Conservation (phyloP, 2,329 filamentous ascomycete genomes). For the Penicillium sp. region DNA sequence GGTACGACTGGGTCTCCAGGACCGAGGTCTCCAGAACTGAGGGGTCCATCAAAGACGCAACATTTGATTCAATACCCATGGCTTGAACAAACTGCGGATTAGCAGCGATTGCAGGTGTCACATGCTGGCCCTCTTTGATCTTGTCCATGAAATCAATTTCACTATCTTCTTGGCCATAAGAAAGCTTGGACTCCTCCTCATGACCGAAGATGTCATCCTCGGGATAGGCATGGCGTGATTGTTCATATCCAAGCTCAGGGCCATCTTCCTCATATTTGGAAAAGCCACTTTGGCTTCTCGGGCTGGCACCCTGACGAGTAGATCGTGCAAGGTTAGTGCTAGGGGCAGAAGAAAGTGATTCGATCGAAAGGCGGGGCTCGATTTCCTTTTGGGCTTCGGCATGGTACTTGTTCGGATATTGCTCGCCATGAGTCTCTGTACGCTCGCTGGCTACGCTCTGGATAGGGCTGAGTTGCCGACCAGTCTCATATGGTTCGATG, state of each 20-base stretch:
- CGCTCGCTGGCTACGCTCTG: constrained; percentile 89
- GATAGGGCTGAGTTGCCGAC: constrained; percentile 79
- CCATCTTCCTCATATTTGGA: constrained; percentile 42
- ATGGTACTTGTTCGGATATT: constrained; percentile 8
- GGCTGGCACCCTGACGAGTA: constrained; percentile 54
- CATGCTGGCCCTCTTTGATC: constrained; percentile 65
- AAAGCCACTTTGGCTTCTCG: constrained; percentile 52
- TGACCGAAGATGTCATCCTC: constrained; percentile 29
- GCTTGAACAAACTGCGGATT: constrained; percentile 77
- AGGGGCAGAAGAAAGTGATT: constrained; percentile 58
- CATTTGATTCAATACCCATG: constrained; percentile 78
- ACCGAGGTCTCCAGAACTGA: constrained; percentile 76
- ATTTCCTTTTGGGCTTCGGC: constrained; percentile 59
- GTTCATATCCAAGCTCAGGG: constrained; percentile 41
- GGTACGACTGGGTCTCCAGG: constrained; percentile 61
- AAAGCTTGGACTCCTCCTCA: constrained; percentile 62
- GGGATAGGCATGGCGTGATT: constrained; percentile 27
- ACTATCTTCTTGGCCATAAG: constrained; percentile 54
- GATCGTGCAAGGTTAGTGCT: constrained; percentile 59
- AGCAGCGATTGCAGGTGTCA: constrained; percentile 67
- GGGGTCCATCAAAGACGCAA: constrained; percentile 85
- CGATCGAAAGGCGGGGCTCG: constrained; percentile 54
- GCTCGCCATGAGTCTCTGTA: constrained; percentile 58
- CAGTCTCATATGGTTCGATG: constrained; percentile 56
- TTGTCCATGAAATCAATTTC: constrained; percentile 58